These are phyloP conservation scores for Cruciata laevipes DNA, from an alignment of 257 asterid genomes.

Conservation along the genomic window DNA sequence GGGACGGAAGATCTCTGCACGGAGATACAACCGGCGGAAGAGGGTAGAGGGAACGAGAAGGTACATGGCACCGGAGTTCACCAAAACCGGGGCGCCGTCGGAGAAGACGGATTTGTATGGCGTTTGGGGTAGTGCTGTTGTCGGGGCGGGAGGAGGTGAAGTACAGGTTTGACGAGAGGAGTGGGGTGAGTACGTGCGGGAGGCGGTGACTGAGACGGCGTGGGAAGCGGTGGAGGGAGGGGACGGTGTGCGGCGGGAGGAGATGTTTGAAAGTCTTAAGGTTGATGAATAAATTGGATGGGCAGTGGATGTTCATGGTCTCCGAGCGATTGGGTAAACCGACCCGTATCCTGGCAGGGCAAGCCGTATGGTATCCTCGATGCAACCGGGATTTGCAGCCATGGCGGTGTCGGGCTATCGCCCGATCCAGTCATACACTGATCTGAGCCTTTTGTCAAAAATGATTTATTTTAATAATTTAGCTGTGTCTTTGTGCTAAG, in stretches of 20 bases:
- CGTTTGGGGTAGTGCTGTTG: constrained; percentile 80
- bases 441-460: background rate
- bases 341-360: background rate
- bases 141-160: constrained; percentile 79
- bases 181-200: constrained; percentile 50
- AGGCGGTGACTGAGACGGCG: constrained; percentile 59
- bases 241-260: constrained; percentile 57
- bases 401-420: background rate
- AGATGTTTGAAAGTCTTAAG: no score
- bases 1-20: constrained; percentile 97
- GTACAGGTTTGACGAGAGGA: constrained; percentile 54
- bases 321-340: constrained; percentile 3
- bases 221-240: constrained; percentile 49
- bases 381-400: background rate
- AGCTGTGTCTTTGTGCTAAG: no score
- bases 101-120: constrained; percentile 67
- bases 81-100: constrained; percentile 50
- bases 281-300: no score
- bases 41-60: constrained; percentile 77
- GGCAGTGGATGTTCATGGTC: background rate
- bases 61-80: constrained; percentile 93
- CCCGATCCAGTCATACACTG: background rate
- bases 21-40: constrained; percentile 32
- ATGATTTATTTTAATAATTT: no score
- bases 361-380: background rate